A percentile compares a stretch with the other conserved stretches of the same genome.
Conservation (phyloP, 805 yeast species). For the Pichia phayaonensis region DNA sequence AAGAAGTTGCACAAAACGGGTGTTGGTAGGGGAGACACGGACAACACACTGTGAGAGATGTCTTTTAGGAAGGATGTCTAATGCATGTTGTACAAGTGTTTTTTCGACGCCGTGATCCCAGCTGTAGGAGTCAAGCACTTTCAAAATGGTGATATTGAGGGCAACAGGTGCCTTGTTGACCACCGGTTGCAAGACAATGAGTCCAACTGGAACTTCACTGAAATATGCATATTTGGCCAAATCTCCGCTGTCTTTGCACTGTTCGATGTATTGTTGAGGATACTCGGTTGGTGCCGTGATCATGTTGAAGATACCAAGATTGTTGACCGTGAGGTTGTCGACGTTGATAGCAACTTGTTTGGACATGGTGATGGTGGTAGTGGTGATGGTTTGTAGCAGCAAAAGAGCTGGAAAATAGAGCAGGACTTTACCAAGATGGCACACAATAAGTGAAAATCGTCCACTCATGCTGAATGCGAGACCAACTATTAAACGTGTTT, state of each 20-base stretch:
- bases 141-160: constrained; percentile 17
- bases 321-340: constrained; percentile 54
- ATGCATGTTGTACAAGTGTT: constrained; percentile 47
- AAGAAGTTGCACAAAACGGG: not conserved
- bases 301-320: constrained; percentile 49
- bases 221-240: constrained; percentile 50
- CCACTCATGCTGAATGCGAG: not conserved
- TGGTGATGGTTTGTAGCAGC: too few species aligned
- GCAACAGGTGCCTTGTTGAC: constrained; percentile 31
- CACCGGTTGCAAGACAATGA: constrained; percentile 48
- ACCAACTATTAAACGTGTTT: not conserved
- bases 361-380: not conserved
- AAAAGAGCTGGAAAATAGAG: not conserved
- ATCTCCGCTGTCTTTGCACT: constrained; percentile 40
- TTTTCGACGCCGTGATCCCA: constrained; percentile 55
- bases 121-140: constrained; percentile 52
- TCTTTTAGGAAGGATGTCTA: constrained; percentile 45
- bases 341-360: constrained; percentile 31
- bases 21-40: constrained; percentile 4
- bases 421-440: not conserved
- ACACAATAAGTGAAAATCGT: not conserved
- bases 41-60: constrained; percentile 43
- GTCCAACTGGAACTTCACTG: constrained; percentile 78
- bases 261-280: constrained; percentile 44
- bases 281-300: constrained; percentile 53